Percentiles rank a stretch among this genome's conserved stretches.
Evolutionary conservation across 75 land plant genomes (phyloP).

Genomic region (Selaginella moellendorffii): DNA sequence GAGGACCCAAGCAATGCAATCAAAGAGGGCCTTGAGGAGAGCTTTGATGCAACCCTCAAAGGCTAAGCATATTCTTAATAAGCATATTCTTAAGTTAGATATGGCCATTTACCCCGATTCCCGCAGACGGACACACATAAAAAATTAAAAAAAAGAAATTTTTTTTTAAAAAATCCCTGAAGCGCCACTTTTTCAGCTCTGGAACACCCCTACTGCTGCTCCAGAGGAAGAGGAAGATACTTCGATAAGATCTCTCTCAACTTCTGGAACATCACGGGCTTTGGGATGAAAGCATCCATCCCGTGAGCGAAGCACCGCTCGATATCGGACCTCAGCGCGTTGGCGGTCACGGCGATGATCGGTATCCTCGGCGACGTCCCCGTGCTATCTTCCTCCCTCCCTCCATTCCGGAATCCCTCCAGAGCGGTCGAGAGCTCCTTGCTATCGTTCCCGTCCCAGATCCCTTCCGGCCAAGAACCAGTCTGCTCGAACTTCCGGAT

Average conservation of each 20-base stretch:
- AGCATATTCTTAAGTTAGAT: too few species aligned
- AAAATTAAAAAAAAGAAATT: too few species aligned
- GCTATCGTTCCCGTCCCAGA: neutral
- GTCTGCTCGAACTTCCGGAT: slow-evolving; percentile 19
- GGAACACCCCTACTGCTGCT: too few species aligned
- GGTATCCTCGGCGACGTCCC: neutral
- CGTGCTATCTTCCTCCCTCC: too few species aligned
- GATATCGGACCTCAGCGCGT: slow-evolving; percentile 19
- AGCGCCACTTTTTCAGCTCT: too few species aligned
- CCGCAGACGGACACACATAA: too few species aligned
- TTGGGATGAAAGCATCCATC: slow-evolving; percentile 24
- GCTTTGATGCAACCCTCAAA: too few species aligned
- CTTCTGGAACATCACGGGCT: slow-evolving; percentile 28
- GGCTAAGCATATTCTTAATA: too few species aligned
- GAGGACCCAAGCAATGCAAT: too few species aligned
- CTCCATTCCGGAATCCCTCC: neutral
- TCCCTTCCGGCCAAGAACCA: slow-evolving; percentile 19
- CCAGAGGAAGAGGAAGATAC: slow-evolving; percentile 21
- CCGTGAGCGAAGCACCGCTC: slow-evolving; percentile 20
- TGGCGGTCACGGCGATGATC: slow-evolving; percentile 15
- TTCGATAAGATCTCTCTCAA: slow-evolving; percentile 13
- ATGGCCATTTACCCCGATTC: too few species aligned
- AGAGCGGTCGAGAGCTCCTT: neutral
- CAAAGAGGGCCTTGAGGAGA: too few species aligned
- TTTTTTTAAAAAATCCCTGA: too few species aligned